Evolutionary conservation across 768 basidiomycete genomes (phyloP).

Genomic region (Hypsizygus marmoreus): DNA sequence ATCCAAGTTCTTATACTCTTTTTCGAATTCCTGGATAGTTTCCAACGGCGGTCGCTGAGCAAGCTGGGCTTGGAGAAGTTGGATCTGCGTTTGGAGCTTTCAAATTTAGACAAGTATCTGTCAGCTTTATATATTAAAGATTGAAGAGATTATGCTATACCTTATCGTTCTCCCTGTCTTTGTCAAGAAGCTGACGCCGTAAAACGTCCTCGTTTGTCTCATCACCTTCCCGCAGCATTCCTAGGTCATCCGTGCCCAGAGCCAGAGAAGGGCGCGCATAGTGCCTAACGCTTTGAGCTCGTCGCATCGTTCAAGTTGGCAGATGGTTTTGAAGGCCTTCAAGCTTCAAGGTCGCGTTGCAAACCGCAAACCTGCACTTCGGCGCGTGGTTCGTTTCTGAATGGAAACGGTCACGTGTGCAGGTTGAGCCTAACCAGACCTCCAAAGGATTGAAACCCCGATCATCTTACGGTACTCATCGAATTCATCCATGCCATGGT

Average conservation of each 20-base stretch:
- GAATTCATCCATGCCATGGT: too few species aligned
- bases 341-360: too few species aligned
- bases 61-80: conserved; percentile 65
- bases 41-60: conserved; percentile 70
- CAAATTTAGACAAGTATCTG: background rate
- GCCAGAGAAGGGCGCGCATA: conserved; percentile 54
- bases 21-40: conserved; percentile 62
- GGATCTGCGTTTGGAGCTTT: conserved; percentile 65
- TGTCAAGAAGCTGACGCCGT: conserved; percentile 64
- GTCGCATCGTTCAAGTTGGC: conserved; percentile 48
- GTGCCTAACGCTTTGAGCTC: conserved; percentile 64
- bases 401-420: too few species aligned
- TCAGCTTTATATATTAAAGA: too few species aligned
- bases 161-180: conserved; percentile 71
- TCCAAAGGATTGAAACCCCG: too few species aligned
- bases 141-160: too few species aligned
- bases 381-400: too few species aligned
- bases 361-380: too few species aligned
- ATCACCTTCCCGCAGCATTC: conserved; percentile 57
- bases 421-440: too few species aligned
- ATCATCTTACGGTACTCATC: too few species aligned
- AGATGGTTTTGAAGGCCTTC: too few species aligned
- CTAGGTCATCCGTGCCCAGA: conserved; percentile 57
- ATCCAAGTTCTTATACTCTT: conserved; percentile 76
- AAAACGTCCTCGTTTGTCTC: conserved; percentile 64